A percentile compares a stretch with the other conserved stretches of the same genome.
Evolutionary conservation across 495 filamentous ascomycete genomes (phyloP).

Genomic region (Penicillium manginii): DNA sequence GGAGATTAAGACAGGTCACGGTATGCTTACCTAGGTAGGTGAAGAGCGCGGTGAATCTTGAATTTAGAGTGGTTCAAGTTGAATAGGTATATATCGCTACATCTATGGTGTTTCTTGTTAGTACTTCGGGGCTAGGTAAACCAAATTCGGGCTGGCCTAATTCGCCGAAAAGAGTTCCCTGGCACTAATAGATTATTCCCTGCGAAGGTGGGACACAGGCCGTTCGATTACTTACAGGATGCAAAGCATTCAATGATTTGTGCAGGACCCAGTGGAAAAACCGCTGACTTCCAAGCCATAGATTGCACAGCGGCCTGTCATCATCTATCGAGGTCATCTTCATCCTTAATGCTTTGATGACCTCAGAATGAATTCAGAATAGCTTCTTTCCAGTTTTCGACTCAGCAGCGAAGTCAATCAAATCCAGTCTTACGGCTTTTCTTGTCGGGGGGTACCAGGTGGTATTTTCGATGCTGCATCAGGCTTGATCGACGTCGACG

Average conservation of each 20-base stretch:
- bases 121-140: too few relatives aligned
- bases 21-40: too few relatives aligned
- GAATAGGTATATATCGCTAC: not conserved
- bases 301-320: conserved; percentile 13
- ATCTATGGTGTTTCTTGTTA: too few relatives aligned
- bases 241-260: conserved; percentile 22
- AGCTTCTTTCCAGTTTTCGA: not conserved
- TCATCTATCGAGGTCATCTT: conserved; percentile 12
- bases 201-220: conserved; percentile 26
- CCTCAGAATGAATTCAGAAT: conserved; percentile 9
- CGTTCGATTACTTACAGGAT: conserved; percentile 24
- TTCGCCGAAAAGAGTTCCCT: conserved; percentile 10
- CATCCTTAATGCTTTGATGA: conserved; percentile 6
- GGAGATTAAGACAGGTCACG: too few relatives aligned
- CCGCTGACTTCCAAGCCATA: conserved; percentile 21
- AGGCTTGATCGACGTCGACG: conserved; percentile 6
- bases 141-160: not conserved
- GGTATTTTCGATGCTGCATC: conserved; percentile 17
- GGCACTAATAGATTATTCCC: conserved; percentile 7
- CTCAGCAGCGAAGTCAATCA: conserved; percentile 1
- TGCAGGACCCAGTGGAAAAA: conserved; percentile 16
- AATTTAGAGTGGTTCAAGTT: too few relatives aligned
- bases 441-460: conserved; percentile 27
- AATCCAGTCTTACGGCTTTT: conserved; percentile 12
- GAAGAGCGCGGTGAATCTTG: too few relatives aligned